phyloP scores from a whole-genome alignment of 164 flowering plant genomes.

The Tetrastigma voinierianum region DNA sequence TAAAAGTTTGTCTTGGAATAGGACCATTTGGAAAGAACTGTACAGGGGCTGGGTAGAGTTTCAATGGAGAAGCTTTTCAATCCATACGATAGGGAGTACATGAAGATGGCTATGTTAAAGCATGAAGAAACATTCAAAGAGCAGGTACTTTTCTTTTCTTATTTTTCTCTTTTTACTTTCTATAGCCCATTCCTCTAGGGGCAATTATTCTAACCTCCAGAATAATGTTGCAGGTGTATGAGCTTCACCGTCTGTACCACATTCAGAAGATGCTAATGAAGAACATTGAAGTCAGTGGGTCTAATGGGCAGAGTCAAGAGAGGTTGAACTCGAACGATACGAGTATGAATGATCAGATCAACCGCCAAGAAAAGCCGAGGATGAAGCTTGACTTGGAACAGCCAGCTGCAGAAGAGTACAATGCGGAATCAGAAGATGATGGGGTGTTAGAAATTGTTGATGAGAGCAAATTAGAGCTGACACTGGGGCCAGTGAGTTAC shows the following conservation, averaged over 20 bases:
- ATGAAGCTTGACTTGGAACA: constrained; percentile 43
- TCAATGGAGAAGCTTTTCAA: constrained; percentile 48
- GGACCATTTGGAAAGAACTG: too few relatives aligned
- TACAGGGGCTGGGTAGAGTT: not conserved
- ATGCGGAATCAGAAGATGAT: constrained; percentile 24
- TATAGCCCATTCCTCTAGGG: not conserved
- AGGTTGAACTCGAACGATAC: constrained; percentile 10
- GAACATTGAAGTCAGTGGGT: constrained; percentile 22
- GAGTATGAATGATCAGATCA: constrained; percentile 1
- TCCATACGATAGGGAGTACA: constrained; percentile 50
- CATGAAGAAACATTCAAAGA: constrained; percentile 85
- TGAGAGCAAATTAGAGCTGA: constrained; percentile 59
- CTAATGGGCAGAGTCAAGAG: constrained; percentile 6
- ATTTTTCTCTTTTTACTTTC: not conserved
- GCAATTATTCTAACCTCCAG: not conserved
- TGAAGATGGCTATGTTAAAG: constrained; percentile 76
- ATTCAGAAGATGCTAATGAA: constrained; percentile 74
- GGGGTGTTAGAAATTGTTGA: constrained; percentile 31
- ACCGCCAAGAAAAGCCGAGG: constrained; percentile 15
- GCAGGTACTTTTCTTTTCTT: constrained; percentile 48
- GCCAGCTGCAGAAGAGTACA: constrained; percentile 42
- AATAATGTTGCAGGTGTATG: constrained; percentile 49
- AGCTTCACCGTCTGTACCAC: constrained; percentile 80
- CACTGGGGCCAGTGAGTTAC: constrained; percentile 58
- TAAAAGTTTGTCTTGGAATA: too few relatives aligned